Percentiles rank a stretch among this genome's conserved stretches.
These are phyloP conservation scores for Hapsidospora chrysogenum DNA, from an alignment of 495 filamentous ascomycete genomes.

Conservation along the genomic window DNA sequence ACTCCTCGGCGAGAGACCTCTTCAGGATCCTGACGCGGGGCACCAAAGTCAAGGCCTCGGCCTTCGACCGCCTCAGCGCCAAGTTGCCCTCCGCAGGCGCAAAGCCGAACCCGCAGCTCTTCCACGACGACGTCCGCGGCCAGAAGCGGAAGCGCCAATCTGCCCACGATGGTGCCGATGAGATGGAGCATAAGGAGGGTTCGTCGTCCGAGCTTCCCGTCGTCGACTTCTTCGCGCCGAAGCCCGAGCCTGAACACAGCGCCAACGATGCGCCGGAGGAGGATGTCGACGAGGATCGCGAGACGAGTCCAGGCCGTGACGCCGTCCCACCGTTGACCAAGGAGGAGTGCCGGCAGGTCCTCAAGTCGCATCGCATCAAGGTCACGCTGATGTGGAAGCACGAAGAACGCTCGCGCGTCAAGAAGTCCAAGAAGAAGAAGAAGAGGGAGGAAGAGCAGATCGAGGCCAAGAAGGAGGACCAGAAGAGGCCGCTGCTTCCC, in stretches of 20 bases:
- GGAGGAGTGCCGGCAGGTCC: constrained; percentile 53
- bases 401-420: constrained; percentile 10
- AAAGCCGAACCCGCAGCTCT: constrained; percentile 30
- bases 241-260: too few relatives aligned
- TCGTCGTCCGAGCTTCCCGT: constrained; percentile 19
- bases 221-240: constrained; percentile 33
- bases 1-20: constrained; percentile 36
- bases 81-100: constrained; percentile 34
- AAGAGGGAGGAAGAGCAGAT: constrained; percentile 16
- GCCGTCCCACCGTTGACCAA: constrained; percentile 25
- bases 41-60: constrained; percentile 21
- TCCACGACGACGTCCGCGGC: constrained; percentile 27
- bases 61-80: constrained; percentile 13
- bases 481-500: constrained; percentile 45
- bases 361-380: constrained; percentile 77
- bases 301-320: constrained; percentile 5
- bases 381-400: constrained; percentile 45
- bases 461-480: constrained; percentile 23
- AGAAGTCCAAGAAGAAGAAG: constrained; percentile 24
- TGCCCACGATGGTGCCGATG: constrained; percentile 11
- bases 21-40: constrained; percentile 51
- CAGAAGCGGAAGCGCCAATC: constrained; percentile 31
- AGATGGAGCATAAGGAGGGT: constrained; percentile 8
- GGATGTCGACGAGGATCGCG: constrained; percentile 10
- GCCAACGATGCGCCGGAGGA: constrained; percentile 6